Base-by-base conservation (phyloP, 495 filamentous ascomycete genomes). In the Penicillium waksmanii region DNA sequence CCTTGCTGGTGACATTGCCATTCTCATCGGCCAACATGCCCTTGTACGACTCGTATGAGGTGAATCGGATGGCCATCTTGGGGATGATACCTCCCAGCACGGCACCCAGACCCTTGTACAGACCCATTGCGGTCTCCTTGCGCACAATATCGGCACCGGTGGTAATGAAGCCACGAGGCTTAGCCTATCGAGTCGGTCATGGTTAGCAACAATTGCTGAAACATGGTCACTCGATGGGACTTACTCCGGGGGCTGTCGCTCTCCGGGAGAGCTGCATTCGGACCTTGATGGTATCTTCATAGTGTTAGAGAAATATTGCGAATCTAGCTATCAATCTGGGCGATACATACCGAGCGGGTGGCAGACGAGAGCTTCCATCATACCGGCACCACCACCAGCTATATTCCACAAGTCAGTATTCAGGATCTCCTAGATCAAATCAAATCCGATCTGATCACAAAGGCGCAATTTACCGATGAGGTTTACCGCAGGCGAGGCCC, bases 41-140 rank as follows among this genome's bases (percentile, higher is more conserved):
- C 83, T 97, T 99, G 74, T 97, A 99, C 64, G 84, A 85, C 77
- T 98, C 96, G 74, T 97, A 99, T 60, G 90, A 95, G 33, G 96
- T 97, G 79, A 99, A 99, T 17, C 95, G 91, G 67, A 98, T 98
- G 54, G 95, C 96, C 95, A 99, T 99, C 79, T 99, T 99, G 13
- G 95, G 95, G 35, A 99, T 88, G 75, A 99, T 99, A 58, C 95
- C 95, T 18, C 94, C 97, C 51, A 97, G 73, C 55, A 99, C 95
- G 51, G 95, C 95, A 34, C 95, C 95, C 11, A 99, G 82, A 66
- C 95, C 95, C 80, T 98, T 98, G 82, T 99, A 99, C 53, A 99
- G 78, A 55, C 88, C 95, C 35, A 99, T 72, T 1, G 93, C 90
- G 23, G 93, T 97, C 77, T 99, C 95, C 67, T 88, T 87, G 67